Percentiles rank a stretch among this genome's conserved stretches.
Evolutionary conservation across 352 stramenopile species (phyloP).

Genomic region (Phytophthora cryptogea): DNA sequence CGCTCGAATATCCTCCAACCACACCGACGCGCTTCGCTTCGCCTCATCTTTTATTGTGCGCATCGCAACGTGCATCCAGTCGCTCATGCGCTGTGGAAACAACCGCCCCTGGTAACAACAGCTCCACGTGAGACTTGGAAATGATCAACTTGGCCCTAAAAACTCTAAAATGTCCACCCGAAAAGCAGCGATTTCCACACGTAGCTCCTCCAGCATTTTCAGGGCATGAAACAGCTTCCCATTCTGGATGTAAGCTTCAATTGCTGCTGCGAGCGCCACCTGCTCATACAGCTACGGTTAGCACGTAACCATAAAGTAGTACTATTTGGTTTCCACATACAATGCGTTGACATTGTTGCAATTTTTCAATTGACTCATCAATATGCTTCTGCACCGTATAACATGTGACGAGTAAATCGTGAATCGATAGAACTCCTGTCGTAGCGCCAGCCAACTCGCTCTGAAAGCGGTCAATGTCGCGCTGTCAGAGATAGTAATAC

Average conservation of each 20-base stretch:
- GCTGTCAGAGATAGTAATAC: conserved; percentile 25
- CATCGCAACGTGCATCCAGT: conserved; percentile 79
- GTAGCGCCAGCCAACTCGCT: conserved; percentile 56
- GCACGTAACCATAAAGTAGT: not conserved
- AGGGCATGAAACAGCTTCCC: conserved; percentile 80
- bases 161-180: conserved; percentile 37
- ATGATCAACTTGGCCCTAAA: not conserved
- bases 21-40: conserved; percentile 62
- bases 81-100: conserved; percentile 78
- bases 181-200: conserved; percentile 68
- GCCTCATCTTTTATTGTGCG: conserved; percentile 76
- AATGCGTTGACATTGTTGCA: conserved; percentile 82
- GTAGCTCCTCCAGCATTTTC: conserved; percentile 74
- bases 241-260: conserved; percentile 70
- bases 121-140: not conserved
- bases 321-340: conserved; percentile 25
- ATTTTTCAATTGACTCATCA: conserved; percentile 79
- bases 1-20: conserved; percentile 75
- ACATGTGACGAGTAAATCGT: conserved; percentile 65
- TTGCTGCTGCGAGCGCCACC: conserved; percentile 66
- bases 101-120: conserved; percentile 54
- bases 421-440: conserved; percentile 48
- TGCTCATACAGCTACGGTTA: conserved; percentile 15
- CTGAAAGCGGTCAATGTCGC: conserved; percentile 73
- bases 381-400: conserved; percentile 69